Evolutionary conservation across 2,329 filamentous ascomycete genomes (phyloP), one percentile per base, ranked within the genome.

Genomic region (Karstenula rhodostoma): DNA sequence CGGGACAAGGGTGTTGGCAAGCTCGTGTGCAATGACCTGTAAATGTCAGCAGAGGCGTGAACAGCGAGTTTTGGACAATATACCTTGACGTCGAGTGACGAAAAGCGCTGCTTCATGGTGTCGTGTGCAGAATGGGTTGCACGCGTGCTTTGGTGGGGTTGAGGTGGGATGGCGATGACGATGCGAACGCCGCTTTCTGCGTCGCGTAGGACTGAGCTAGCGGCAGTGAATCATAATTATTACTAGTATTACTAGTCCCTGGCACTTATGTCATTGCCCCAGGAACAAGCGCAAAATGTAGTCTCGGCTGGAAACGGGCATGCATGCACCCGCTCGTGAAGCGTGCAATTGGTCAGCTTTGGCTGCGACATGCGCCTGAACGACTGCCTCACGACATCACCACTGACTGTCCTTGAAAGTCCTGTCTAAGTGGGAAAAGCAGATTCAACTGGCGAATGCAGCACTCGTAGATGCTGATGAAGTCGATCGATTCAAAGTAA

Each of bases 21-120:
- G 90, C 85, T 99, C 95, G 77, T 96, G 92, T 58, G 93, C 91
- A 75, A 98, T 96, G 79, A 96, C 93, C 92, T 96, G 73, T 12
- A 29, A 62, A 46, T 47, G 43, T 66, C 55, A 68, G 60, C 9
- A 12, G 2, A n/a, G 37, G n/a, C 13, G 27, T 1, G 6, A 4
- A 15, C 9, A 4, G 23, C 10, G n/a, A 10, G 22, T 7, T 8
- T 2, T 23, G 29, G 37, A 50, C 15, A 12, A 22, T 55, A 57
- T 74, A 88, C 89, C 82, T 90, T 90, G 71, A 93, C 89, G 74
- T 93, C 90, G 59, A 93, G 78, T n/a, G 90, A 92, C 13, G 90
- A 92, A 77, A 92, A 92, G 68, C 90, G 83, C 77, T 92, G 90
- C 84, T 93, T 93, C 90, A 93, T 93, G 53, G 72, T 62, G 69